These are phyloP conservation scores for Boletus vinaceobasis DNA, from an alignment of 768 basidiomycete species.

Conservation along the genomic window DNA sequence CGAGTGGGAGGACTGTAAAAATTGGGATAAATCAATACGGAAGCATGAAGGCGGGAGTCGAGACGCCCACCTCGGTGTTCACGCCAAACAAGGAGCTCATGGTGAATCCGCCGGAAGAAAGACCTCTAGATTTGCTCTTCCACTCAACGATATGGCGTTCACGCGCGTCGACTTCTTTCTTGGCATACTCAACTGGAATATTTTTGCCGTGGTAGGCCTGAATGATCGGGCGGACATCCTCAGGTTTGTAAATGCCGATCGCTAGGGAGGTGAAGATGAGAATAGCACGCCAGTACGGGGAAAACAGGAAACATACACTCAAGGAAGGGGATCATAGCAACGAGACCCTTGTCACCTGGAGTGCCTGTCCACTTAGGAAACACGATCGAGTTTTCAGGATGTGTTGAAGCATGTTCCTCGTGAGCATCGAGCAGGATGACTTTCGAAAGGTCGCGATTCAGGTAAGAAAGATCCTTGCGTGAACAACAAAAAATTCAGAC, in stretches of 20 bases:
- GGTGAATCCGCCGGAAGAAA: constrained; percentile 40
- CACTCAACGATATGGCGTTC: constrained; percentile 76
- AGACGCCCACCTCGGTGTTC: constrained; percentile 27
- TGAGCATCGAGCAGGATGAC: constrained; percentile 85
- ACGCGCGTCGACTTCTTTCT: constrained; percentile 83
- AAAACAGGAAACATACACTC: constrained; percentile 58
- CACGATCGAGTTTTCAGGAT: constrained; percentile 87
- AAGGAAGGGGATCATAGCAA: constrained; percentile 95
- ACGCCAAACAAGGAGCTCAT: constrained; percentile 44
- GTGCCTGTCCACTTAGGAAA: constrained; percentile 86
- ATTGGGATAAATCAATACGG: neutral
- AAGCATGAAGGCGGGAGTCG: neutral
- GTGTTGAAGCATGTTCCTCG: constrained; percentile 68
- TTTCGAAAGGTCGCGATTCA: constrained; percentile 91
- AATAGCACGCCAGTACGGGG: neutral
- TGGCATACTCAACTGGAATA: constrained; percentile 84
- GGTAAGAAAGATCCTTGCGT: constrained; percentile 79
- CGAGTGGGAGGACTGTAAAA: constrained; percentile 22
- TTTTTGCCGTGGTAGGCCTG: constrained; percentile 84
- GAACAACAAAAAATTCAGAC: neutral
- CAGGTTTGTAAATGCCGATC: constrained; percentile 84
- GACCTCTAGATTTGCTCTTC: constrained; percentile 47
- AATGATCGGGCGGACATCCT: constrained; percentile 86
- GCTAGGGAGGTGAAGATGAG: constrained; percentile 43
- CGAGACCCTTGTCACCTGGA: constrained; percentile 67